Base-by-base conservation (phyloP, 164 flowering plant species). In the Magnolia changhungtana region DNA sequence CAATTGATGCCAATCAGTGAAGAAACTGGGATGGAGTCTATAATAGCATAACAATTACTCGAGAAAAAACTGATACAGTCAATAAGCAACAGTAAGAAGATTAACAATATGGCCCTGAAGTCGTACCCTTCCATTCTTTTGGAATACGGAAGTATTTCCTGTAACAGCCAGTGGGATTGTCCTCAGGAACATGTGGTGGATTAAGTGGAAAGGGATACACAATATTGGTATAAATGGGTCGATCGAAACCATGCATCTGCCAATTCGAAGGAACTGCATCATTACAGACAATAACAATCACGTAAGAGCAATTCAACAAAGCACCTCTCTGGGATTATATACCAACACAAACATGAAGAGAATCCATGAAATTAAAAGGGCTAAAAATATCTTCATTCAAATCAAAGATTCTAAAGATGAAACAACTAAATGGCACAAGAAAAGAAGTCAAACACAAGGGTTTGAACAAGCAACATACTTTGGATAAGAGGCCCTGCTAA, bases 101-200 rank as follows among this genome's bases (percentile, higher is more conserved):
- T 37, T 49, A 6, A 19, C 14, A 70, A 18, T 8, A 20, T 19
- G 16, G 18, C 58, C 55, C 21, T 70, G 37, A 19, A 50, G 50
- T 37, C 81, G 67, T 88, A 95, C 99, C 98, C 50, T 89, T 80
- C 99, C 99, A 96, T 73, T 93, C 93, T 75, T 88, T 79, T 69
- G 98, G 98, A 74, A 90, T 87, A 50, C 82, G 55, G 74, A 96
- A 96, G 68, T 78, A 84, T 72, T 90, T 96, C 78, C 99, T 86
- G 89, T 92, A 96, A 86, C 98, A 96, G 71, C 99, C 99, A 78
- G 98, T 93, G 63, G 98, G 99, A 80, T 93, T 96, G 52, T 93
- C 97, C 13, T 50, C 75, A 59, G 95, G 94, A 79, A 91, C 88
- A 75, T 80, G 73, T 45, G 99, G 99, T 75, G 99, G 99, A 87